A percentile compares a stretch with the other conserved stretches of the same genome.
phyloP scores from a whole-genome alignment of 441 rosid species.

The Sinapis alba region DNA sequence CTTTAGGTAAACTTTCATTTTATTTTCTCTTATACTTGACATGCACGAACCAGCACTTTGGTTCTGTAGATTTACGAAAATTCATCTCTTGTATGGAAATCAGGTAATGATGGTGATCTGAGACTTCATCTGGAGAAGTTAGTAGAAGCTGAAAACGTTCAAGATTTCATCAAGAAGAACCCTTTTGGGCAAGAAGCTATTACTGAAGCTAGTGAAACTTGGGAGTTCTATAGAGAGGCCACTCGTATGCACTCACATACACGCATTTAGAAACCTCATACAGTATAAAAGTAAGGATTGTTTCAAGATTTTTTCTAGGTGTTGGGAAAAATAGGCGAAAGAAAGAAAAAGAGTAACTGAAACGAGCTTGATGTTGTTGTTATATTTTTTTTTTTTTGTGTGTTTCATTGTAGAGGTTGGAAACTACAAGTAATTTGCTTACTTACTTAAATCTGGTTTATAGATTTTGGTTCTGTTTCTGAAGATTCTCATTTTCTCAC shows the following conservation, averaged over 20 bases:
- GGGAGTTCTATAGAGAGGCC: slow-evolving; percentile 65
- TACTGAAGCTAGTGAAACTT: slow-evolving; percentile 49
- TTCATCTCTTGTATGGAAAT: slow-evolving; percentile 11
- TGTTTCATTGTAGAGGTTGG: background rate
- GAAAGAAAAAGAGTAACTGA: background rate
- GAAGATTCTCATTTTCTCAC: background rate
- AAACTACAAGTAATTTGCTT: background rate
- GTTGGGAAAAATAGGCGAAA: background rate
- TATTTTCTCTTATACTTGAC: background rate
- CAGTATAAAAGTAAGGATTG: background rate
- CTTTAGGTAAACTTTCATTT: slow-evolving; percentile 53
- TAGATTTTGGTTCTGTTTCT: background rate
- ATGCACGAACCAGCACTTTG: background rate
- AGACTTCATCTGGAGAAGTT: slow-evolving; percentile 66
- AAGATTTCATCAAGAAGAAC: slow-evolving; percentile 58
- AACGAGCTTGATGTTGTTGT: background rate
- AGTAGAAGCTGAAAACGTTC: slow-evolving; percentile 59
- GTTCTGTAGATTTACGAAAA: background rate
- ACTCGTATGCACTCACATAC: slow-evolving; percentile 9
- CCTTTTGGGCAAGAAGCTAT: slow-evolving; percentile 79
- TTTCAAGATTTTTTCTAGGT: background rate
- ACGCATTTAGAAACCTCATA: slow-evolving; percentile 4
- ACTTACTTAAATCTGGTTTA: background rate
- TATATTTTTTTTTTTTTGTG: background rate
- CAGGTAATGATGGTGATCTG: slow-evolving; percentile 73